These are phyloP conservation scores for Raphanus hybrid DNA, from an alignment of 441 rosid genomes.

Conservation along the genomic window DNA sequence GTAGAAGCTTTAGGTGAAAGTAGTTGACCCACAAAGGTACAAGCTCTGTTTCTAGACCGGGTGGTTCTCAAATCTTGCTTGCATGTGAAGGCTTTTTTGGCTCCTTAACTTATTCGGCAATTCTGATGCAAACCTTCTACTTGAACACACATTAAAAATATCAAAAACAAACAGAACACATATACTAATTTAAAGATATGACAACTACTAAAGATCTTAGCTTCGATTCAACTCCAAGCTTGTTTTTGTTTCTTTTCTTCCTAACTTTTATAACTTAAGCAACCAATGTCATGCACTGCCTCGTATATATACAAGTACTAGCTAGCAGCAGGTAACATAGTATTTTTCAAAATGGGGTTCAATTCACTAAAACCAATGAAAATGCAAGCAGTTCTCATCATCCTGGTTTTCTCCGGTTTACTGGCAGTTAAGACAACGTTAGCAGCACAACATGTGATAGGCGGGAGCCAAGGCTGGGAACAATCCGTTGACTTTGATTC, in stretches of 20 bases:
- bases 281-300: constrained; percentile 26
- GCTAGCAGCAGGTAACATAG: constrained; percentile 10
- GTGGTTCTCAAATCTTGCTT: neutral
- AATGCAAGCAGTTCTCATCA: constrained; percentile 40
- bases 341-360: constrained; percentile 13
- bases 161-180: neutral
- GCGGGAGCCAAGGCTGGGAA: constrained; percentile 95
- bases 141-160: neutral
- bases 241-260: constrained; percentile 31
- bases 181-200: constrained; percentile 23
- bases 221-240: constrained; percentile 82
- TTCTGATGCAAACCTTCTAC: constrained; percentile 31
- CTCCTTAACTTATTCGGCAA: constrained; percentile 36
- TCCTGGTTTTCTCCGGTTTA: constrained; percentile 47
- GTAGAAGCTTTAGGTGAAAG: constrained; percentile 20
- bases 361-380: constrained; percentile 22
- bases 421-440: constrained; percentile 40
- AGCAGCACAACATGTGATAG: constrained; percentile 70
- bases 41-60: neutral
- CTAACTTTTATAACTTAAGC: constrained; percentile 25
- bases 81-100: constrained; percentile 5
- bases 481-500: constrained; percentile 72
- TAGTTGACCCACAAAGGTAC: neutral
- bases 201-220: constrained; percentile 41
- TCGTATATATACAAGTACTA: constrained; percentile 22